Percentiles rank a stretch among this genome's conserved stretches.
Evolutionary conservation across 176 grass and related monocot species (phyloP).

Genomic region (Hordeum marinum): DNA sequence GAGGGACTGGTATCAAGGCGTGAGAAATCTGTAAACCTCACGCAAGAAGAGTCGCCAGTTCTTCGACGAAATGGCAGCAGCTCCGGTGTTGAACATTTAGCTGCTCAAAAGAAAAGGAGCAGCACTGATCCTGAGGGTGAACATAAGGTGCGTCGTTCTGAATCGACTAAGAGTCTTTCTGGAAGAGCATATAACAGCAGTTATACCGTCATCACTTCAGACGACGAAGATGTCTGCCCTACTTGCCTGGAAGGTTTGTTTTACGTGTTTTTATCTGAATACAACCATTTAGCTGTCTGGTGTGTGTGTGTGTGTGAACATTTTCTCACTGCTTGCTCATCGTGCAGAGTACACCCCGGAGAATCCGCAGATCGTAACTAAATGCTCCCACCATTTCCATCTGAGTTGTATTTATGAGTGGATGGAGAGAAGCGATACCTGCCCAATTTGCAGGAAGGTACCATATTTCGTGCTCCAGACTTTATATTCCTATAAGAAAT

Average conservation of each 20-base stretch:
- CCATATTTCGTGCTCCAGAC: not conserved
- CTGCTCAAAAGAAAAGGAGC: slow-evolving; percentile 59
- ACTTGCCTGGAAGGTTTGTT: slow-evolving; percentile 86
- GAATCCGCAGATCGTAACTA: slow-evolving; percentile 78
- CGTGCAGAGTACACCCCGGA: slow-evolving; percentile 72
- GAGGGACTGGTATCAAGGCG: slow-evolving; percentile 84
- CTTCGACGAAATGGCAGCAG: slow-evolving; percentile 77
- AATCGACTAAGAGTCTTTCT: slow-evolving; percentile 67
- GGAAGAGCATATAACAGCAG: slow-evolving; percentile 52
- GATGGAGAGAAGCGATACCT: slow-evolving; percentile 95
- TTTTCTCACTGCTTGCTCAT: not conserved
- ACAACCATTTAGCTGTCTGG: not conserved
- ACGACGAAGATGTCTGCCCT: slow-evolving; percentile 91
- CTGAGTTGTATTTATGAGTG: slow-evolving; percentile 97
- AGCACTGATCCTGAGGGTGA: slow-evolving; percentile 58
- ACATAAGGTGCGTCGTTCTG: slow-evolving; percentile 51
- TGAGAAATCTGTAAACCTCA: slow-evolving; percentile 73
- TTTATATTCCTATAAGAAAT: slow-evolving; percentile 3
- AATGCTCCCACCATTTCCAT: slow-evolving; percentile 93
- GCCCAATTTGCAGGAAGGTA: slow-evolving; percentile 89
- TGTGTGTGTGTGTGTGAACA: not conserved
- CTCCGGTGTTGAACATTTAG: slow-evolving; percentile 58
- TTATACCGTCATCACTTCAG: slow-evolving; percentile 49
- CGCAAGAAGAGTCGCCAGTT: slow-evolving; percentile 59
- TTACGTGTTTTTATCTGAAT: not conserved